These are phyloP conservation scores for Parachaetomium inaequale DNA, from an alignment of 495 filamentous ascomycete genomes.

Conservation along the genomic window DNA sequence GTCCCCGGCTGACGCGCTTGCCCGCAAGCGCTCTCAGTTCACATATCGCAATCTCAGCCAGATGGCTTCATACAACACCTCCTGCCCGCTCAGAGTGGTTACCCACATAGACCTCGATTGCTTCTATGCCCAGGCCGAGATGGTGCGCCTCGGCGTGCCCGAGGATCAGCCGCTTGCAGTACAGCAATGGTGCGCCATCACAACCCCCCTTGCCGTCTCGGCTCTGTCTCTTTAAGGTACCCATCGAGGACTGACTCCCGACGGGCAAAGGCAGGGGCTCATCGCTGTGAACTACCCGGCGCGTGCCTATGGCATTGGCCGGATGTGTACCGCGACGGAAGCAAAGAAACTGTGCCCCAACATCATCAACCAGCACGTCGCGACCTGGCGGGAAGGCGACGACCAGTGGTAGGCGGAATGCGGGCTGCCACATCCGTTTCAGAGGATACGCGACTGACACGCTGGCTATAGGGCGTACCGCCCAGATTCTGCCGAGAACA, in stretches of 20 bases:
- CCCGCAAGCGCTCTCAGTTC: slow-evolving; percentile 63
- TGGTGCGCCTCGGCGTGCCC: slow-evolving; percentile 71
- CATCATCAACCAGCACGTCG: slow-evolving; percentile 84
- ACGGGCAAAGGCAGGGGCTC: slow-evolving; percentile 58
- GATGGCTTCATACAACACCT: slow-evolving; percentile 64
- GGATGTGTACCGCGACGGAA: slow-evolving; percentile 71
- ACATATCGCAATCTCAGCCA: slow-evolving; percentile 80
- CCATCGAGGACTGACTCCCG: not conserved
- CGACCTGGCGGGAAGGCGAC: slow-evolving; percentile 90
- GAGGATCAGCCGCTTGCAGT: slow-evolving; percentile 82
- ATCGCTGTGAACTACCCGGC: slow-evolving; percentile 97
- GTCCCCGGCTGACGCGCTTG: slow-evolving; percentile 38
- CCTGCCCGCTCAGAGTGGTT: slow-evolving; percentile 78
- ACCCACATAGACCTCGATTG: slow-evolving; percentile 95
- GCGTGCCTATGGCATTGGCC: slow-evolving; percentile 68
- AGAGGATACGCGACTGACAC: not conserved
- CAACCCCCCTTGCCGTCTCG: not conserved
- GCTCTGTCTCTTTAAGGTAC: not conserved
- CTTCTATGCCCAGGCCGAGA: slow-evolving; percentile 97
- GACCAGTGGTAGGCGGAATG: slow-evolving; percentile 54
- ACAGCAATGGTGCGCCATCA: slow-evolving; percentile 64
- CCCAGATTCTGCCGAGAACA: slow-evolving; percentile 68
- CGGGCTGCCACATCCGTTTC: not conserved
- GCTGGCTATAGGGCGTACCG: slow-evolving; percentile 62
- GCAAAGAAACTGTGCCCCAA: slow-evolving; percentile 86